phyloP scores from a whole-genome alignment of 2,329 filamentous ascomycete genomes.

The Elsinoe necatrix region DNA sequence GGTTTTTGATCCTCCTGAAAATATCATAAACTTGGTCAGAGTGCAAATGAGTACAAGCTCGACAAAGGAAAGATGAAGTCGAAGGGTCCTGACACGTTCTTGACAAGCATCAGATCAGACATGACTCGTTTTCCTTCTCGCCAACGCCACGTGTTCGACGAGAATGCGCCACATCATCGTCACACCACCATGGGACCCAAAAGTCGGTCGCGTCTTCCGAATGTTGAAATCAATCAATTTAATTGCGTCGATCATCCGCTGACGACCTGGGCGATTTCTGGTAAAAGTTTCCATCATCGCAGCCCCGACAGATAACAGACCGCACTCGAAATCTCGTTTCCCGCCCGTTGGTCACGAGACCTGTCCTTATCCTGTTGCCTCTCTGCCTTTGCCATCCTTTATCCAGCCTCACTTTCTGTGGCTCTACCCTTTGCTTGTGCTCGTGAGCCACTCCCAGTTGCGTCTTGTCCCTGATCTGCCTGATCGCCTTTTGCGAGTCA shows the following conservation, averaged over 20 bases:
- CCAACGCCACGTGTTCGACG: slow-evolving; percentile 2
- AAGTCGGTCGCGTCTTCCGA: slow-evolving; percentile 9
- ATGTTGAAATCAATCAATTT: not conserved
- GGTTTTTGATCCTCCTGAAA: too few species aligned
- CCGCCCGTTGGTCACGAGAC: slow-evolving; percentile 10
- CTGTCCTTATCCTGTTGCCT: slow-evolving; percentile 11
- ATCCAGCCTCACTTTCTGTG: not conserved
- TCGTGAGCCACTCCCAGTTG: not conserved
- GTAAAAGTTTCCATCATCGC: slow-evolving; percentile 1
- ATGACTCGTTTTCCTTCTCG: not conserved
- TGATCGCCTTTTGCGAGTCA: slow-evolving; percentile 2
- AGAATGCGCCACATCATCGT: not conserved
- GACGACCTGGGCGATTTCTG: slow-evolving; percentile 10
- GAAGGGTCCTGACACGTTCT: not conserved
- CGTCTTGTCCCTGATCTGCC: not conserved
- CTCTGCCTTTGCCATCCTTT: not conserved
- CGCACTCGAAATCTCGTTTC: not conserved
- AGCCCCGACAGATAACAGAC: not conserved
- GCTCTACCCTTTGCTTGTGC: not conserved
- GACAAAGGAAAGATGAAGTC: not conserved
- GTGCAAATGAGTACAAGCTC: too few species aligned
- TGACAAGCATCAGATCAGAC: not conserved
- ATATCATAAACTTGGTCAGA: too few species aligned
- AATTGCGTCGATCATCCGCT: slow-evolving; percentile 9
- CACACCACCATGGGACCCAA: not conserved